These are phyloP conservation scores for Cylindrotheca closterium DNA, from an alignment of 108 stramenopile genomes.

Conservation along the genomic window DNA sequence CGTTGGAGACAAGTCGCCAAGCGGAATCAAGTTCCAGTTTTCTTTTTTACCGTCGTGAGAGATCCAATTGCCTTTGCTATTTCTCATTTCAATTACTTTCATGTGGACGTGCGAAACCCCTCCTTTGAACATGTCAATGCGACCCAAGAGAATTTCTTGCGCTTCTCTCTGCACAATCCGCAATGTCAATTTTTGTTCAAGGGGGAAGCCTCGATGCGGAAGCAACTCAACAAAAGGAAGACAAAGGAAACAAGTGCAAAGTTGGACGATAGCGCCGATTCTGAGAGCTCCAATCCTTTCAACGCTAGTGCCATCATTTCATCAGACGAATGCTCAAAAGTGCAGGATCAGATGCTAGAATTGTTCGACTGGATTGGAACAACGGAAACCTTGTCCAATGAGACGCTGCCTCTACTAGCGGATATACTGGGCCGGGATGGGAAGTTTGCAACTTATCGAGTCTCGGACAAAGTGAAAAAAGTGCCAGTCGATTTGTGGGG, in stretches of 20 bases:
- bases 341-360: slow-evolving; percentile 8
- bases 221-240: slow-evolving; percentile 9
- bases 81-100: slow-evolving; percentile 38
- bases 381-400: slow-evolving; percentile 20
- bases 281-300: too few species aligned
- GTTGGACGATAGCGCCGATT: too few species aligned
- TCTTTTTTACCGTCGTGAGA: slow-evolving; percentile 32
- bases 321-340: slow-evolving; percentile 16
- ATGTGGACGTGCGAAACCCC: slow-evolving; percentile 28
- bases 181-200: slow-evolving; percentile 38
- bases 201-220: slow-evolving; percentile 29
- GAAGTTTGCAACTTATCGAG: too few species aligned
- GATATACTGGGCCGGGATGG: too few species aligned
- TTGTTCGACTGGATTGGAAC: slow-evolving; percentile 38
- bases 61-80: slow-evolving; percentile 26
- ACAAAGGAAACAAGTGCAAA: too few species aligned
- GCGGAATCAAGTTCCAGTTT: slow-evolving; percentile 17
- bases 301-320: too few species aligned
- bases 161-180: slow-evolving; percentile 29
- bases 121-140: slow-evolving; percentile 35
- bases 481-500: too few species aligned
- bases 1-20: slow-evolving; percentile 30
- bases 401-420: slow-evolving; percentile 31
- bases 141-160: slow-evolving; percentile 31
- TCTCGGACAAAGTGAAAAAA: too few species aligned